Evolutionary conservation across 1,284 basidiomycete species (phyloP).

Genomic region (Ustilago lituana): DNA sequence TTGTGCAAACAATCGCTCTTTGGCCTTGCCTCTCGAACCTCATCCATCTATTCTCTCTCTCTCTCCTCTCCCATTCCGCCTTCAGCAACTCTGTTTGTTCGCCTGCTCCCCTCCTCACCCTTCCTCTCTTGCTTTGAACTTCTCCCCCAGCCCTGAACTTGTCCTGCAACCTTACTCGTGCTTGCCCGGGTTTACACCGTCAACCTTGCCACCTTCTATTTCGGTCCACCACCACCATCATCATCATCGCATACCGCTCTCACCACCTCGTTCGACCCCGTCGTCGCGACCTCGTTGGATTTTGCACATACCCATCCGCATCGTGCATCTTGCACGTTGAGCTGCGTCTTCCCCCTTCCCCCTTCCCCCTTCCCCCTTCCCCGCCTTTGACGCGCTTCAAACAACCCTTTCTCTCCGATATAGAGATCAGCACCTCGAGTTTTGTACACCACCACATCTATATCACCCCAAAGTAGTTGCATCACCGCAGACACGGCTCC

Average conservation of each 20-base stretch:
- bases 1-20: conserved; percentile 6
- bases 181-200: not conserved
- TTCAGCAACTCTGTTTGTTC: too few species aligned
- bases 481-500: too few species aligned
- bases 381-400: not conserved
- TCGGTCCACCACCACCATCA: conserved; percentile 8
- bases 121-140: conserved; percentile 16
- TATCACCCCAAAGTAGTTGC: too few species aligned
- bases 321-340: conserved; percentile 22
- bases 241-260: not conserved
- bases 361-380: too few species aligned
- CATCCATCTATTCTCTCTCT: too few species aligned
- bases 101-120: too few species aligned
- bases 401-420: too few species aligned
- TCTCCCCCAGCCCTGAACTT: conserved; percentile 8
- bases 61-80: too few species aligned
- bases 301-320: conserved; percentile 15
- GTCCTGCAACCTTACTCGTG: not conserved
- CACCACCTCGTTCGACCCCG: not conserved
- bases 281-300: conserved; percentile 1
- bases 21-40: not conserved
- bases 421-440: too few species aligned
- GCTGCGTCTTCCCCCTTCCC: not conserved
- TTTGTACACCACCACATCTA: not conserved
- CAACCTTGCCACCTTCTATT: conserved; percentile 2